Percentiles rank a stretch among this genome's conserved stretches.
These are phyloP conservation scores for Cryphonectria parasitica DNA, from an alignment of 2,329 filamentous ascomycete genomes.

Conservation along the genomic window DNA sequence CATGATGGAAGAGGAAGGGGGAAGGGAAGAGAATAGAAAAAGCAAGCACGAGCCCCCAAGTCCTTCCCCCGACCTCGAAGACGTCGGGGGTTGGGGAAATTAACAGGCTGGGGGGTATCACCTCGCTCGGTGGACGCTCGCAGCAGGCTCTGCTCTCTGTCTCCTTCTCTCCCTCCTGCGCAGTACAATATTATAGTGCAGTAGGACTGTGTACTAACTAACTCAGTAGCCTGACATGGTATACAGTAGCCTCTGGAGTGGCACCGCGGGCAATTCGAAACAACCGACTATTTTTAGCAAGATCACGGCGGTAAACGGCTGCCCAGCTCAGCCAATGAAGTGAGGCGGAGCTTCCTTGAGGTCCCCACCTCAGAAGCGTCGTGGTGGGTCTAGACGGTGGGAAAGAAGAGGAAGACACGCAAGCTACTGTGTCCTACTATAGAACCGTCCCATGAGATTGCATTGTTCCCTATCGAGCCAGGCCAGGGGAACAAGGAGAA, in stretches of 20 bases:
- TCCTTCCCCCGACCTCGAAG: background rate
- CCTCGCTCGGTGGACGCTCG: background rate
- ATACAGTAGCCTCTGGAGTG: constrained; percentile 5
- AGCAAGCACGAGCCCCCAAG: background rate
- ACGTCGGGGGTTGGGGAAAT: background rate
- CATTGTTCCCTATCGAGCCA: background rate
- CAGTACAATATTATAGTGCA: no score
- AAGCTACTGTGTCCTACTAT: background rate
- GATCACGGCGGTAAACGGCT: constrained; percentile 14
- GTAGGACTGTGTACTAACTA: background rate
- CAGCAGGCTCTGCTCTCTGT: background rate
- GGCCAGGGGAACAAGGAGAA: background rate
- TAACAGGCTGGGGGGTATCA: constrained; percentile 1
- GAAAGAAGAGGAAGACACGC: background rate
- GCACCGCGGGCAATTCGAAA: constrained; percentile 13
- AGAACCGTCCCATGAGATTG: background rate
- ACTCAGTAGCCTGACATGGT: background rate
- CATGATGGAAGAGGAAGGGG: background rate
- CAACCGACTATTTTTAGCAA: constrained; percentile 12
- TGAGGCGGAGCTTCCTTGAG: background rate
- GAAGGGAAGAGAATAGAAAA: background rate
- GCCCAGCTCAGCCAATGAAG: background rate
- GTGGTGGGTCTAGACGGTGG: background rate
- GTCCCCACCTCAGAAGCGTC: background rate
- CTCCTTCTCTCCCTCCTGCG: background rate